Conservation (phyloP, 164 flowering plant genomes). For the Cinnamomum micranthum region DNA sequence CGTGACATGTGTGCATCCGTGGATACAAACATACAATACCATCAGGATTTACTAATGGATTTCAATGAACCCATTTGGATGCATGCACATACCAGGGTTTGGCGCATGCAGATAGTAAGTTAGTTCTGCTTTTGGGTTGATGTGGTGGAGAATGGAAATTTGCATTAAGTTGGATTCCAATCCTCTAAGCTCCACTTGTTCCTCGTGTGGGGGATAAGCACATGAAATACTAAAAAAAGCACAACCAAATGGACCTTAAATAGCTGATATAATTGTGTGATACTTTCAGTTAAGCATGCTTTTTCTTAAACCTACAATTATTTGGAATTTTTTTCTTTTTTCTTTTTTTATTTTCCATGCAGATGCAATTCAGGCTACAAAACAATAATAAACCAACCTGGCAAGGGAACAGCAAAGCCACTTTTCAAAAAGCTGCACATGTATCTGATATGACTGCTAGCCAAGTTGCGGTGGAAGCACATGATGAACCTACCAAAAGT, state of each 20-base stretch:
- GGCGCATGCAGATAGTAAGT: background rate
- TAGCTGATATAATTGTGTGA: background rate
- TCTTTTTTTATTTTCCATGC: slow-evolving; percentile 19
- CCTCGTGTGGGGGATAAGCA: too few relatives aligned
- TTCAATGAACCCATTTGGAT: background rate
- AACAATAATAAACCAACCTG: slow-evolving; percentile 20
- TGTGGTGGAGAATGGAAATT: background rate
- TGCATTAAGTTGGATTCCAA: background rate
- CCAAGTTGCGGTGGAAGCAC: slow-evolving; percentile 13
- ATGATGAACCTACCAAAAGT: slow-evolving; percentile 13
- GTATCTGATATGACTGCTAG: slow-evolving; percentile 14
- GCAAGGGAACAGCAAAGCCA: slow-evolving; percentile 11
- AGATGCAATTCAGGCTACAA: slow-evolving; percentile 72
- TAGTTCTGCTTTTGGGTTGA: background rate
- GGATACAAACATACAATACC: too few relatives aligned
- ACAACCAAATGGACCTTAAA: background rate
- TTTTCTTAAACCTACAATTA: background rate
- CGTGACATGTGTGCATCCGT: too few relatives aligned
- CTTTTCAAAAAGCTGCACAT: slow-evolving; percentile 10
- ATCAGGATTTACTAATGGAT: background rate
- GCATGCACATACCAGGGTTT: background rate
- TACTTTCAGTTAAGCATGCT: background rate
- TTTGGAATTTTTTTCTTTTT: background rate
- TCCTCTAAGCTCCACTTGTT: background rate
- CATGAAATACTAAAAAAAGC: background rate